phyloP scores from a whole-genome alignment of 495 filamentous ascomycete species.

The Schizothecium vesticola region DNA sequence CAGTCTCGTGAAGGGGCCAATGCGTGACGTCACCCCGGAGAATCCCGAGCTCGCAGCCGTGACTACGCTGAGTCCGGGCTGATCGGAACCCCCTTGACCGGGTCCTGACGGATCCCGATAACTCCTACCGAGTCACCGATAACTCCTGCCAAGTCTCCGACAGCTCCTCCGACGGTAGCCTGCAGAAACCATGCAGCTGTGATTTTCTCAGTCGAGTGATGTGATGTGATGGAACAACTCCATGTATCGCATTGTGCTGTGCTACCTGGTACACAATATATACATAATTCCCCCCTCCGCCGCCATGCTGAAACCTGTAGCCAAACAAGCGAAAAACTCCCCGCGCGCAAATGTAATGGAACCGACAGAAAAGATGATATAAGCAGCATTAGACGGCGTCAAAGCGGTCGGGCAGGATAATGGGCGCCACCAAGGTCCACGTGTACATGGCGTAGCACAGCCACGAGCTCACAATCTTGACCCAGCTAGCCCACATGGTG shows the following conservation, averaged over 20 bases:
- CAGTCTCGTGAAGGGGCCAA: neutral
- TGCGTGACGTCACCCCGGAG: neutral
- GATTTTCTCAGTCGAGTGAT: neutral
- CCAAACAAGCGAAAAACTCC: constrained; percentile 3
- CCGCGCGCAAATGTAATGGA: neutral
- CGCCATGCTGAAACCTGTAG: constrained; percentile 5
- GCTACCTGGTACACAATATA: neutral
- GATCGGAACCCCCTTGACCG: neutral
- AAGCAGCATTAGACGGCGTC: constrained; percentile 29
- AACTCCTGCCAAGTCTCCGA: no score
- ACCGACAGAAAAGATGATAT: neutral
- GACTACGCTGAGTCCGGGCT: neutral
- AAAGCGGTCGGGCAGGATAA: constrained; percentile 82
- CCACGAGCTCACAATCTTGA: constrained; percentile 98
- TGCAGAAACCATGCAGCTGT: neutral
- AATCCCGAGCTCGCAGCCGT: neutral
- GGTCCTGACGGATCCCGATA: neutral
- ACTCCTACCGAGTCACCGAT: neutral
- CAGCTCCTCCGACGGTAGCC: neutral
- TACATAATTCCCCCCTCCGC: neutral
- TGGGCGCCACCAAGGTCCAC: constrained; percentile 87
- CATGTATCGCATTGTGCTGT: neutral
- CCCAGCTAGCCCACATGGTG: constrained; percentile 97
- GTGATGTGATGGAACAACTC: neutral
- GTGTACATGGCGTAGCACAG: constrained; percentile 90